Evolutionary conservation across 805 yeast species (phyloP).

Genomic region (Zygoascus ofunaensis): DNA sequence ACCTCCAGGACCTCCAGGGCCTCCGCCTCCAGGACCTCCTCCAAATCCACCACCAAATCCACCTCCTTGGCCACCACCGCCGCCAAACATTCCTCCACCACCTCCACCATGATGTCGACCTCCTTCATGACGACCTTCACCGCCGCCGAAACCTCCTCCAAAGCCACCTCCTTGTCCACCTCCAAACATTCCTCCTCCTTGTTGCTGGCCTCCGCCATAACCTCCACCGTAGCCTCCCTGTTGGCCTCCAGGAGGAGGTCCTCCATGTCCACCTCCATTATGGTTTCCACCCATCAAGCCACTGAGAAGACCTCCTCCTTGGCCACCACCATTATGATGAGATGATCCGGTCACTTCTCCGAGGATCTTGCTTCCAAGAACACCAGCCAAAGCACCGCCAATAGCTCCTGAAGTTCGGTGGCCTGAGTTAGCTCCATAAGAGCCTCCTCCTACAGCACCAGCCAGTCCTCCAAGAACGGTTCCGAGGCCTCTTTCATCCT

Average conservation of each 20-base stretch:
- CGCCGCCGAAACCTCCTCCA: conserved; percentile 21
- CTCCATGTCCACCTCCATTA: conserved; percentile 17
- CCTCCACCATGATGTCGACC: conserved; percentile 2
- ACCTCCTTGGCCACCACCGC: conserved; percentile 17
- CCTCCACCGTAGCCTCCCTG: conserved; percentile 7
- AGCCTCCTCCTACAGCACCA: not conserved
- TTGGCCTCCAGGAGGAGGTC: conserved; percentile 7
- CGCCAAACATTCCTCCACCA: conserved; percentile 18
- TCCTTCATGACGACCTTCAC: not conserved
- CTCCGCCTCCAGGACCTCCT: conserved; percentile 21
- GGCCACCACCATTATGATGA: conserved; percentile 1
- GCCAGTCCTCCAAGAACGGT: not conserved
- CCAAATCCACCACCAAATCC: conserved; percentile 17
- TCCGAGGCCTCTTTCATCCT: not conserved
- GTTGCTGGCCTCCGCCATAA: conserved; percentile 8
- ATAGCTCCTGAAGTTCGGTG: not conserved
- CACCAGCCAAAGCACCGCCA: conserved; percentile 4
- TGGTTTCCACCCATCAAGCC: conserved; percentile 1
- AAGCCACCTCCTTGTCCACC: conserved; percentile 13
- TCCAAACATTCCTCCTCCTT: conserved; percentile 7
- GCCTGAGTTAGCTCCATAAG: not conserved
- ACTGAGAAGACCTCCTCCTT: conserved; percentile 1
- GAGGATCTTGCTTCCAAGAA: not conserved
- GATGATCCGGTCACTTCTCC: not conserved
- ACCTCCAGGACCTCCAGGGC: conserved; percentile 16